Evolutionary conservation across 2,329 filamentous ascomycete species (phyloP).

Genomic region (Pseudomassariella vexata): DNA sequence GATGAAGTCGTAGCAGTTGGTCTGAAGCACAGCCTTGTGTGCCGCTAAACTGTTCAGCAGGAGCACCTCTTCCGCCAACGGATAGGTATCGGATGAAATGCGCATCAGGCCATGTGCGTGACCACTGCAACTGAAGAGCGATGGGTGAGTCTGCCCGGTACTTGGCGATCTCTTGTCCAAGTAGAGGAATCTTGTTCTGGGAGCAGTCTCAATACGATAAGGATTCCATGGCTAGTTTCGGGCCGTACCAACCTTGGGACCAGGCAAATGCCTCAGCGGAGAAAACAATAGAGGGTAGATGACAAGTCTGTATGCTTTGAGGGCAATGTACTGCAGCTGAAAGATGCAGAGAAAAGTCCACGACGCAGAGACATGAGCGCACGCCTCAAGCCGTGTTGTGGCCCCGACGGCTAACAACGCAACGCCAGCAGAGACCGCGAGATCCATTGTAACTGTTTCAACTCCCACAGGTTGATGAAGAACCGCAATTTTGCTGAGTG

Average conservation of each 20-base stretch:
- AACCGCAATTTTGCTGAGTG: too few species aligned
- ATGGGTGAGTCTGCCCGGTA: conserved; percentile 20
- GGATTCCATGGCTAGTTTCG: conserved; percentile 2
- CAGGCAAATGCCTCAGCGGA: conserved; percentile 36
- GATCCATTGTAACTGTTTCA: neutral
- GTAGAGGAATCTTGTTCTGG: conserved; percentile 30
- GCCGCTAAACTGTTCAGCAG: conserved; percentile 29
- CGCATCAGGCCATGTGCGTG: conserved; percentile 23
- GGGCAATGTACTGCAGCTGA: conserved; percentile 13
- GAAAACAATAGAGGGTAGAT: conserved; percentile 38
- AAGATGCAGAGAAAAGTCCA: neutral
- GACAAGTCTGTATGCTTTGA: conserved; percentile 28
- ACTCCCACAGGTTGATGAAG: too few species aligned
- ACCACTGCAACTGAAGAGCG: conserved; percentile 24
- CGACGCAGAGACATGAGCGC: neutral
- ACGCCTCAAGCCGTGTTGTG: neutral
- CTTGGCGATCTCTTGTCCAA: conserved; percentile 33
- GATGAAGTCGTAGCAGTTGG: conserved; percentile 30
- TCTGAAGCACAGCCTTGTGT: conserved; percentile 31
- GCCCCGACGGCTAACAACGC: neutral
- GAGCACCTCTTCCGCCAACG: conserved; percentile 29
- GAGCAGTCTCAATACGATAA: neutral
- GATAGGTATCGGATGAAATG: conserved; percentile 32
- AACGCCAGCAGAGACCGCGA: neutral
- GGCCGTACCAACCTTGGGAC: conserved; percentile 31